phyloP scores from a whole-genome alignment of 2,329 filamentous ascomycete species.

The Truncatella angustata region DNA sequence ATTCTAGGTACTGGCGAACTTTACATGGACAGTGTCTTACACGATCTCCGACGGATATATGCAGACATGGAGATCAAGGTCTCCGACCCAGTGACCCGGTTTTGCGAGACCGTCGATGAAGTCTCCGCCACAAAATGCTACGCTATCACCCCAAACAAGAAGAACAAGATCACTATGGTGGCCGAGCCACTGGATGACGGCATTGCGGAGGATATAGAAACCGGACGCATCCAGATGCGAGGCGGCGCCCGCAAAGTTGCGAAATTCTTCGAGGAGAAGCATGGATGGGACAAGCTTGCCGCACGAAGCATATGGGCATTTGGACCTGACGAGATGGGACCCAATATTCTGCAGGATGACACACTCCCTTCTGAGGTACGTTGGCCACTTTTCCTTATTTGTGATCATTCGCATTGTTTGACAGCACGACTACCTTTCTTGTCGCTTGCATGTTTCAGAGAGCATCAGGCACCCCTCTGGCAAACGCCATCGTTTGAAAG shows the following conservation, averaged over 20 bases:
- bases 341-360: conserved; percentile 96
- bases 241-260: conserved; percentile 91
- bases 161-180: conserved; percentile 99
- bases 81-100: conserved; percentile 93
- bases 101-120: conserved; percentile 97
- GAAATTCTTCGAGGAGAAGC: conserved; percentile 95
- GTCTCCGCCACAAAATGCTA: conserved; percentile 98
- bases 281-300: conserved; percentile 94
- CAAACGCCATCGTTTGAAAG: background rate
- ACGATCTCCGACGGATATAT: conserved; percentile 89
- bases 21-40: conserved; percentile 99
- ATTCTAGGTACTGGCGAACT: conserved; percentile 93
- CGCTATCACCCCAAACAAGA: conserved; percentile 96
- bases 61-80: conserved; percentile 99
- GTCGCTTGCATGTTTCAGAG: conserved; percentile 1
- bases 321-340: conserved; percentile 89
- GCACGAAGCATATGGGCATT: conserved; percentile 98
- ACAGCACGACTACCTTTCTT: background rate
- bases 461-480: background rate
- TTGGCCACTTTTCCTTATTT: conserved; percentile 16
- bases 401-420: conserved; percentile 8
- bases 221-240: conserved; percentile 83
- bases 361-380: conserved; percentile 82
- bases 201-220: conserved; percentile 92
- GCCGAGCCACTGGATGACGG: conserved; percentile 94